Conservation (phyloP, 2,329 filamentous ascomycete genomes). For the Trichophaea hybrida region DNA sequence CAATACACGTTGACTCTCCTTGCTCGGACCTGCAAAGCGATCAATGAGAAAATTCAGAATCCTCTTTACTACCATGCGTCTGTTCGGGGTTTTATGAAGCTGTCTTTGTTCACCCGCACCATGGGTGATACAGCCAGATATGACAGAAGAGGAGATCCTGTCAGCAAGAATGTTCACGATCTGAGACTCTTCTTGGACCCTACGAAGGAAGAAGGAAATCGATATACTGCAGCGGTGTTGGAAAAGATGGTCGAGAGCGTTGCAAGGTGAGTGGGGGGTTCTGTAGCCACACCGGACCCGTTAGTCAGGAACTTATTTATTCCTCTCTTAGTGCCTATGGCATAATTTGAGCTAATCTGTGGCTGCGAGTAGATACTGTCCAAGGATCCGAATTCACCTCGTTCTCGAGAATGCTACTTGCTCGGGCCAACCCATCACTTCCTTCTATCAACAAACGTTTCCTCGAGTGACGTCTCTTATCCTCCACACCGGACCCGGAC, state of each 20-base stretch:
- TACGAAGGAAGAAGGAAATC: conserved; percentile 15
- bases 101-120: conserved; percentile 19
- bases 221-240: conserved; percentile 23
- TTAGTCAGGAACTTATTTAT: background rate
- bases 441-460: conserved; percentile 21
- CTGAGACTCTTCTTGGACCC: conserved; percentile 23
- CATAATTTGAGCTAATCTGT: background rate
- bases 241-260: conserved; percentile 20
- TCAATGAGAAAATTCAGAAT: conserved; percentile 24
- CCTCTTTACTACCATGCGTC: conserved; percentile 24
- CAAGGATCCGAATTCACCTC: conserved; percentile 21
- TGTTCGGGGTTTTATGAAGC: conserved; percentile 21
- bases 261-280: conserved; percentile 15
- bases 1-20: conserved; percentile 18
- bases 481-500: conserved; percentile 18
- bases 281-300: too few species aligned
- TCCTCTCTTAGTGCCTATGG: too few species aligned
- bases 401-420: conserved; percentile 23
- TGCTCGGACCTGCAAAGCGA: conserved; percentile 22
- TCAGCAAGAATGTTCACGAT: conserved; percentile 24
- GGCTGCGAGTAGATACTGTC: conserved; percentile 20
- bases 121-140: conserved; percentile 20
- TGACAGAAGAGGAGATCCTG: conserved; percentile 19
- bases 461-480: conserved; percentile 22
- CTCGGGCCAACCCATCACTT: conserved; percentile 23